Percentiles rank a stretch among this genome's conserved stretches.
phyloP scores from a whole-genome alignment of 768 basidiomycete genomes.

The Gloeophyllum trabeum region DNA sequence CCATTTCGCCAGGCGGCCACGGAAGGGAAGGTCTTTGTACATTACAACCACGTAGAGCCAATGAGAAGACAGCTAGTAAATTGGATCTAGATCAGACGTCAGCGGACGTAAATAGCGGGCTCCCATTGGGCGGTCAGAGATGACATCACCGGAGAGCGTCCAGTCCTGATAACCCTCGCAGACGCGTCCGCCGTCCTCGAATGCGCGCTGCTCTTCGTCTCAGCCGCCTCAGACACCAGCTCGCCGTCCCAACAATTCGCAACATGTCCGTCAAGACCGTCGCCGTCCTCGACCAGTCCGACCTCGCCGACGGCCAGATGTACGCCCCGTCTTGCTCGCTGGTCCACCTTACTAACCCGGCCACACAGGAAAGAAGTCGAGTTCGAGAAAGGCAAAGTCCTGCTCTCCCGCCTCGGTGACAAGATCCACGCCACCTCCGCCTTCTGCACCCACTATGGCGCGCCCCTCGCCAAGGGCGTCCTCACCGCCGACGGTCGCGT shows the following conservation, averaged over 20 bases:
- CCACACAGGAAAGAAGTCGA: slow-evolving; percentile 65
- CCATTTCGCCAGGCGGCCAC: slow-evolving; percentile 89
- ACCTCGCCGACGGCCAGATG: slow-evolving; percentile 47
- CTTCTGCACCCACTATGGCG: slow-evolving; percentile 89
- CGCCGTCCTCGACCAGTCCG: slow-evolving; percentile 33
- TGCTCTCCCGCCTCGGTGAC: slow-evolving; percentile 66
- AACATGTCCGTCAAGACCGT: slow-evolving; percentile 29
- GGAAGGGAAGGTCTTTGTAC: too few species aligned
- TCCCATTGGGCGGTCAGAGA: too few species aligned
- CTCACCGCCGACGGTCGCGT: slow-evolving; percentile 69
- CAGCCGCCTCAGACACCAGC: too few species aligned
- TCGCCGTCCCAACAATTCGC: slow-evolving; percentile 3
- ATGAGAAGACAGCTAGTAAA: too few species aligned
- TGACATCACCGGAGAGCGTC: too few species aligned
- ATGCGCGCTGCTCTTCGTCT: too few species aligned
- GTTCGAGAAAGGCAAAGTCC: slow-evolving; percentile 69
- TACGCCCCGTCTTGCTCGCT: slow-evolving; percentile 13
- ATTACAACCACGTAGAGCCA: too few species aligned
- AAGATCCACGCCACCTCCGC: slow-evolving; percentile 72
- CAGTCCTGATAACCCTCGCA: too few species aligned
- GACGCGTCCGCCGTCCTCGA: too few species aligned
- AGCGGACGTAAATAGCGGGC: too few species aligned
- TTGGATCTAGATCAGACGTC: too few species aligned
- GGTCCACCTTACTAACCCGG: not conserved
- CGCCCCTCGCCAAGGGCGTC: slow-evolving; percentile 76